Evolutionary conservation across 2,329 filamentous ascomycete species (phyloP), one percentile per base, ranked within the genome.

Genomic region (Penicillium aurantiogriseum): DNA sequence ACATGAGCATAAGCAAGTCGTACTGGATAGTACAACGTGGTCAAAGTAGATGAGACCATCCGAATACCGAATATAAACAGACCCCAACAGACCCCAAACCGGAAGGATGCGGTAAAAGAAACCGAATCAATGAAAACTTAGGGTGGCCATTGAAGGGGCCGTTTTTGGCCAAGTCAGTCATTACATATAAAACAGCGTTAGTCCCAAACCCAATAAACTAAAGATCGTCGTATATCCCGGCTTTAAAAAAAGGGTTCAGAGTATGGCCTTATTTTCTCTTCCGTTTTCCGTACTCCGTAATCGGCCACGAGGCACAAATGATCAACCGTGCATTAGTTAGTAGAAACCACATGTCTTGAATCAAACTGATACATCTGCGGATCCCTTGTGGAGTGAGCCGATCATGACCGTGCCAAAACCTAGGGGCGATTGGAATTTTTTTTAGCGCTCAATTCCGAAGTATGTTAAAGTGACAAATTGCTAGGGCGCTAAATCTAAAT

Each of bases 361-460:
- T 31, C 50, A 36, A 36, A 38, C 3, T 44, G 36, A 33, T 56
- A 27, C 33, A 39, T 19, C 10, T 53, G 49, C 54, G 49, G 54
- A 57, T 53, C 49, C 49, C 42, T 17, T 45, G 47, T 44, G 54
- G 53, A 45, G 47, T 39, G 39, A 44, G 46, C 11, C 47, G 47
- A 56, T 56, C 54, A 44, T 29, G 21, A 23, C 19, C 38, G 40
- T 53, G 50, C 39, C 50, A 38, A 42, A 27, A 8, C 13, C 42
- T 44, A 53, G 25, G 40, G 51, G 21, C 51, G 43, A 54, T 42
- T 48, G 51, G 29, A 40, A 2, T 27, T 31, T 43, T 36, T 36
- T 42, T 36, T 42, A 25, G 42, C 46, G 51, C 39, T 23, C 31
- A 15, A 50, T 38, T 44, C 19, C 10, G 3, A 49, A 17, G 39